Percentiles rank a stretch among this genome's conserved stretches.
Conservation (phyloP, 148 eudicot species). For the Talinum fruticosum region DNA sequence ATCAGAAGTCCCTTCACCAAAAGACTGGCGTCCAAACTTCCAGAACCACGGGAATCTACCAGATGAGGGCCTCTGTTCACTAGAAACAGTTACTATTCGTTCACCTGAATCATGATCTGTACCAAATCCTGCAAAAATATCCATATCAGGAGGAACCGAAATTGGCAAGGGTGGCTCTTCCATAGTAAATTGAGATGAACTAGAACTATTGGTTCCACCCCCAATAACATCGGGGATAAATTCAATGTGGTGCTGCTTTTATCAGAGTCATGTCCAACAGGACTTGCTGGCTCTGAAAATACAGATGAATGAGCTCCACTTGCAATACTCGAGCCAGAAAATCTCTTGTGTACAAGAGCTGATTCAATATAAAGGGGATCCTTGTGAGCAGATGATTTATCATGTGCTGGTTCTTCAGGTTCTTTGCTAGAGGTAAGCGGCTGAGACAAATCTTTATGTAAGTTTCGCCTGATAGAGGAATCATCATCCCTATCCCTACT, state of each 20-base stretch:
- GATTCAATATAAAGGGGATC: constrained; percentile 24
- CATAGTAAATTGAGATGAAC: constrained; percentile 26
- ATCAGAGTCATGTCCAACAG: constrained; percentile 46
- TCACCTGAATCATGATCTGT: constrained; percentile 27
- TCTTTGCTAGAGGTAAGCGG: constrained; percentile 62
- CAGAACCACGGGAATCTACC: constrained; percentile 81
- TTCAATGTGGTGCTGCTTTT: constrained; percentile 60
- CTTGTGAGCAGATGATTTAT: constrained; percentile 22
- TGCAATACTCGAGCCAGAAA: constrained; percentile 34
- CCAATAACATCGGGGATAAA: constrained; percentile 43
- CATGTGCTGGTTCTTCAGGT: constrained; percentile 27
- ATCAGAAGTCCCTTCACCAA: constrained; percentile 54
- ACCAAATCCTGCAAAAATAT: constrained; percentile 14
- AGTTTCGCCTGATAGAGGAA: constrained; percentile 56
- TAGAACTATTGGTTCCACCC: constrained; percentile 25
- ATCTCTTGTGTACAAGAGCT: constrained; percentile 28
- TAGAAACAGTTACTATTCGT: constrained; percentile 22
- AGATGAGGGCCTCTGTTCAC: constrained; percentile 42
- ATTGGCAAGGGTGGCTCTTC: constrained; percentile 28
- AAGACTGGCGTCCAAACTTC: constrained; percentile 61
- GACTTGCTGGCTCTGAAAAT: constrained; percentile 55
- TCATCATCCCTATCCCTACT: constrained; percentile 32
- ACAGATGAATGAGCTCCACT: constrained; percentile 61
- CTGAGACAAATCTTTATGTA: constrained; percentile 65
- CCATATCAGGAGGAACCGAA: constrained; percentile 24